Conservation (phyloP, 352 stramenopile genomes). For the Phytophthora lateralis region DNA sequence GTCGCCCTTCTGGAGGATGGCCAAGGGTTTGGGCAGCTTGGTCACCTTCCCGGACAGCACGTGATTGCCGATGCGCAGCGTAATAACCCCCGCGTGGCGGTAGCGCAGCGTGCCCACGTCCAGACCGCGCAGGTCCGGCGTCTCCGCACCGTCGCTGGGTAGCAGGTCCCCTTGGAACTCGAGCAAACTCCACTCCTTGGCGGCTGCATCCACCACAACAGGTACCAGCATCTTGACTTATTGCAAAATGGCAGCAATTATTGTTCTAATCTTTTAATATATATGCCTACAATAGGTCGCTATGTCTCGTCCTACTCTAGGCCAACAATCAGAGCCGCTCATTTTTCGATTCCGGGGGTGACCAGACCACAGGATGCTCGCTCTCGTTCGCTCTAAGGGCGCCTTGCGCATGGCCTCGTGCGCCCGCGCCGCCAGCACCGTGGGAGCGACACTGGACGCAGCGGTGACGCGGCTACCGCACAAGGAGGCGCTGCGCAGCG, state of each 20-base stretch:
- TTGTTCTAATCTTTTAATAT: not conserved
- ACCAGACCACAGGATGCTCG: conserved; percentile 48
- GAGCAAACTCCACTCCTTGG: conserved; percentile 81
- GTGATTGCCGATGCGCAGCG: conserved; percentile 85
- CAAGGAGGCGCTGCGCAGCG: conserved; percentile 84
- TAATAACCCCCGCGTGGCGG: conserved; percentile 57
- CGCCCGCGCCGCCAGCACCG: conserved; percentile 60
- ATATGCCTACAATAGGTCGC: not conserved
- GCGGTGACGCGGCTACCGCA: conserved; percentile 80
- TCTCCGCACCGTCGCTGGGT: conserved; percentile 21
- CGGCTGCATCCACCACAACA: conserved; percentile 62
- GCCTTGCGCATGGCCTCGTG: conserved; percentile 43
- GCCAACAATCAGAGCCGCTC: conserved; percentile 15
- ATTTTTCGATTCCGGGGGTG: conserved; percentile 36
- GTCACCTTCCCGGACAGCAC: conserved; percentile 73
- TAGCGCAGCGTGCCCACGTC: conserved; percentile 77
- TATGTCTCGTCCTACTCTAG: not conserved
- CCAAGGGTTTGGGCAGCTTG: conserved; percentile 76
- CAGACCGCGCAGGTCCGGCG: conserved; percentile 42
- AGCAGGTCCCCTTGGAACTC: conserved; percentile 86
- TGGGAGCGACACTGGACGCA: conserved; percentile 74
- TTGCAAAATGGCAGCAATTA: too few relatives aligned
- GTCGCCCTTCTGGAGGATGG: conserved; percentile 67
- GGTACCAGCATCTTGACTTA: conserved; percentile 60
- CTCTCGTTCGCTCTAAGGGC: conserved; percentile 65